A percentile compares a stretch with the other conserved stretches of the same genome.
These are phyloP conservation scores for Plasmodium cynomolgi DNA, from an alignment of 169 alveolate species.

Conservation along the genomic window DNA sequence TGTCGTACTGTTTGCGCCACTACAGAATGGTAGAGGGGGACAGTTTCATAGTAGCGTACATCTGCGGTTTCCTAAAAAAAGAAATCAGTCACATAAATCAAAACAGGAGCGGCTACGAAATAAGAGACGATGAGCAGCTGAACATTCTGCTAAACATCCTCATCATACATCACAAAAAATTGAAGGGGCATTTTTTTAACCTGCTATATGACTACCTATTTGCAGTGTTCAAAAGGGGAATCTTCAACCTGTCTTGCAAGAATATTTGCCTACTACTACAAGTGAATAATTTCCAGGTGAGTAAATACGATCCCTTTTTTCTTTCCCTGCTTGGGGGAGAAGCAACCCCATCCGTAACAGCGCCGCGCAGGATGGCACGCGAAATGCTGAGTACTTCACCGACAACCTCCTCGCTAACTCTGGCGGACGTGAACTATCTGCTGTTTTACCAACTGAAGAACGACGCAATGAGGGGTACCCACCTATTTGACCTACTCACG, in stretches of 20 bases:
- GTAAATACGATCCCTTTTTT: constrained; percentile 50
- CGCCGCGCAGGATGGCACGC: neutral
- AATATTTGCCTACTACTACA: constrained; percentile 49
- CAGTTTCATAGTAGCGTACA: constrained; percentile 31
- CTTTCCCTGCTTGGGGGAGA: constrained; percentile 4
- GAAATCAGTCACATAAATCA: constrained; percentile 24
- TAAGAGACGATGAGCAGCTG: constrained; percentile 1
- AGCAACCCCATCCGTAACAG: neutral
- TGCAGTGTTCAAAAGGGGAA: constrained; percentile 7
- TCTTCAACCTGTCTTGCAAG: constrained; percentile 23
- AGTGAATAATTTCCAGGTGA: constrained; percentile 29
- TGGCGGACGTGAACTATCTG: constrained; percentile 37
- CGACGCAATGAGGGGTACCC: neutral
- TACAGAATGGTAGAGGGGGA: constrained; percentile 2
- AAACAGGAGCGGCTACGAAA: constrained; percentile 4
- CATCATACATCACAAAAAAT: constrained; percentile 6
- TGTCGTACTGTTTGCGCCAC: constrained; percentile 32
- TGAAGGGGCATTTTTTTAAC: constrained; percentile 37
- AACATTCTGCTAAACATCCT: constrained; percentile 31
- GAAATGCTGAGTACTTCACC: neutral
- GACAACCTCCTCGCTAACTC: neutral
- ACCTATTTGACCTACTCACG: neutral
- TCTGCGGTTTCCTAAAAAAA: constrained; percentile 47
- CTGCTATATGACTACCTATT: constrained; percentile 44
- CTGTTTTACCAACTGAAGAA: constrained; percentile 61